Evolutionary conservation across 2,329 filamentous ascomycete genomes (phyloP).

Genomic region (Aspergillus sojae): DNA sequence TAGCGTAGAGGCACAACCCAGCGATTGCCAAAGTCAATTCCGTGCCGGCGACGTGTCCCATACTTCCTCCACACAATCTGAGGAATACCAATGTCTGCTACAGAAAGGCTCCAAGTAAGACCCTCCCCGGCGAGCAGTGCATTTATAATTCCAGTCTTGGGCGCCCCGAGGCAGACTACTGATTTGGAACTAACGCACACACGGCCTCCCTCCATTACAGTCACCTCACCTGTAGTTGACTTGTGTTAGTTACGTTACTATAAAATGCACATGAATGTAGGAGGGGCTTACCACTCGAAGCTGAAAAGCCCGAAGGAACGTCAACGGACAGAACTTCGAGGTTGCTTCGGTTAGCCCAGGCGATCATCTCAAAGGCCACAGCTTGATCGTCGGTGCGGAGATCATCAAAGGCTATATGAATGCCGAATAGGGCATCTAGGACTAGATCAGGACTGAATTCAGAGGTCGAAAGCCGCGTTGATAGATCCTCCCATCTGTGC

Average conservation of each 20-base stretch:
- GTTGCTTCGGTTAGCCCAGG: conserved; percentile 89
- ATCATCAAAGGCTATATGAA: conserved; percentile 87
- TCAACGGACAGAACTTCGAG: conserved; percentile 85
- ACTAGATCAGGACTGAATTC: conserved; percentile 75
- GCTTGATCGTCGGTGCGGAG: conserved; percentile 80
- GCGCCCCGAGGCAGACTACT: conserved; percentile 82
- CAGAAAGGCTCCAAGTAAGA: conserved; percentile 70
- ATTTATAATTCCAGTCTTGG: conserved; percentile 80
- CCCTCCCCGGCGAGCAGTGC: conserved; percentile 67
- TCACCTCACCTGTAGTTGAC: conserved; percentile 50
- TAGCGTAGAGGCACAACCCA: conserved; percentile 77
- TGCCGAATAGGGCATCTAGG: conserved; percentile 83
- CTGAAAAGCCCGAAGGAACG: conserved; percentile 85
- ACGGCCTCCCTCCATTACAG: conserved; percentile 69
- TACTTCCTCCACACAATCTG: conserved; percentile 83
- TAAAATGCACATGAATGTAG: conserved; percentile 42
- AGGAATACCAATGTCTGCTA: conserved; percentile 85
- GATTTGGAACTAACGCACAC: conserved; percentile 81
- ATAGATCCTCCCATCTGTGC: conserved; percentile 61
- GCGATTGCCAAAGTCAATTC: conserved; percentile 82
- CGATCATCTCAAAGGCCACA: conserved; percentile 84
- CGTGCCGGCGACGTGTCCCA: conserved; percentile 76
- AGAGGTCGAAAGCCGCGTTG: conserved; percentile 52
- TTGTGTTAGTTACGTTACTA: conserved; percentile 19
- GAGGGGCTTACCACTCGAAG: conserved; percentile 68